Conservation (phyloP, 2,329 filamentous ascomycete species). For the Neonectria neomacrospora region DNA sequence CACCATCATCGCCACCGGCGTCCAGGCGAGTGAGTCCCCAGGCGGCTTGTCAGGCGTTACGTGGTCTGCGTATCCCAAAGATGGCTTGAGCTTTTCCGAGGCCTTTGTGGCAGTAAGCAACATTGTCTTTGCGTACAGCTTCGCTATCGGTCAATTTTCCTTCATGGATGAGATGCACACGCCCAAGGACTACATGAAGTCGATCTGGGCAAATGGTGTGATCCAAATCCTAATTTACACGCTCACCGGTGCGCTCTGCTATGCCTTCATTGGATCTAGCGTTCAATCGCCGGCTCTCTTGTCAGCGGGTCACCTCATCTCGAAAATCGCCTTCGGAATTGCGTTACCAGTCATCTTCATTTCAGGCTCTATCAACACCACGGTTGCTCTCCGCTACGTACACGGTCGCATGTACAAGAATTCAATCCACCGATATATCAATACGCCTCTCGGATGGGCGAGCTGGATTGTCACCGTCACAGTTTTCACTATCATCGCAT, state of each 20-base stretch:
- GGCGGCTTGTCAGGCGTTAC: slow-evolving; percentile 19
- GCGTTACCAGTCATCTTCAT: slow-evolving; percentile 28
- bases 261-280: slow-evolving; percentile 27
- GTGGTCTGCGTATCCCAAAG: slow-evolving; percentile 27
- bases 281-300: slow-evolving; percentile 26
- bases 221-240: slow-evolving; percentile 29
- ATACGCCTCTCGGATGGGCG: slow-evolving; percentile 24
- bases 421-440: slow-evolving; percentile 29
- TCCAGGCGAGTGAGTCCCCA: slow-evolving; percentile 10
- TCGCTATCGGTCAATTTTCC: slow-evolving; percentile 29
- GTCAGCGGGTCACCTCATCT: slow-evolving; percentile 19
- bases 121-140: slow-evolving; percentile 29
- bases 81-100: slow-evolving; percentile 20
- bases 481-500: slow-evolving; percentile 24
- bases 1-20: slow-evolving; percentile 25
- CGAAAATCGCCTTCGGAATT: slow-evolving; percentile 26
- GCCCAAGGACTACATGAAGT: slow-evolving; percentile 29
- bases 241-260: slow-evolving; percentile 24
- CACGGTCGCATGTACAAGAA: slow-evolving; percentile 27
- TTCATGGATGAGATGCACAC: slow-evolving; percentile 32
- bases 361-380: slow-evolving; percentile 27
- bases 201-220: slow-evolving; percentile 25
- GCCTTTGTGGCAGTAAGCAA: slow-evolving; percentile 30
- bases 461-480: slow-evolving; percentile 25
- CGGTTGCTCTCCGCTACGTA: slow-evolving; percentile 27